These are phyloP conservation scores for Xylaria curta DNA, from an alignment of 495 filamentous ascomycete genomes.

Conservation along the genomic window DNA sequence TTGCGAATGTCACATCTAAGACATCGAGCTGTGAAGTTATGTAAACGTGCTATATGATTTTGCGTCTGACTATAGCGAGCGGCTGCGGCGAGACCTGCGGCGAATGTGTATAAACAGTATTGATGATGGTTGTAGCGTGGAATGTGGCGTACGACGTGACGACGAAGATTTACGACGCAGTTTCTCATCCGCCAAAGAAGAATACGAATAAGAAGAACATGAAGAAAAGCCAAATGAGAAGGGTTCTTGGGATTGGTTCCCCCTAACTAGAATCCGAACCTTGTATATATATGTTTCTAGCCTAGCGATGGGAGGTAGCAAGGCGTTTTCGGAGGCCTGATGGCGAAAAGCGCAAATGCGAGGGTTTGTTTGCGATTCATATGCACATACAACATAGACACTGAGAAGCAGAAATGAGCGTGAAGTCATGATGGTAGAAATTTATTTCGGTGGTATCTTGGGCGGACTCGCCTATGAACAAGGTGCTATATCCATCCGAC, in stretches of 20 bases:
- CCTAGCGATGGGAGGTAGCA: slow-evolving; percentile 25
- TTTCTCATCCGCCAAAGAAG: neutral
- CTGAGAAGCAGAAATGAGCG: neutral
- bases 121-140: slow-evolving; percentile 12
- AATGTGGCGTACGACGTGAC: slow-evolving; percentile 1
- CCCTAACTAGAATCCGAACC: slow-evolving; percentile 20
- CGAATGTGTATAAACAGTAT: neutral
- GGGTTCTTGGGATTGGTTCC: neutral
- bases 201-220: neutral
- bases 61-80: neutral
- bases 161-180: slow-evolving; percentile 4
- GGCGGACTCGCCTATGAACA: neutral
- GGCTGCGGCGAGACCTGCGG: neutral
- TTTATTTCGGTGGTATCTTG: neutral
- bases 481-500: neutral
- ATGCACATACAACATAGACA: neutral
- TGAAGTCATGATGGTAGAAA: neutral
- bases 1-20: slow-evolving; percentile 18
- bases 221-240: slow-evolving; percentile 3
- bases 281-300: slow-evolving; percentile 25
- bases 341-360: slow-evolving; percentile 32
- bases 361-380: slow-evolving; percentile 15
- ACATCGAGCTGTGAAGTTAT: slow-evolving; percentile 45
- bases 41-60: slow-evolving; percentile 28
- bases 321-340: slow-evolving; percentile 26